Base-by-base conservation (phyloP, 1,284 basidiomycete species). In the Schizophyllum amplum region DNA sequence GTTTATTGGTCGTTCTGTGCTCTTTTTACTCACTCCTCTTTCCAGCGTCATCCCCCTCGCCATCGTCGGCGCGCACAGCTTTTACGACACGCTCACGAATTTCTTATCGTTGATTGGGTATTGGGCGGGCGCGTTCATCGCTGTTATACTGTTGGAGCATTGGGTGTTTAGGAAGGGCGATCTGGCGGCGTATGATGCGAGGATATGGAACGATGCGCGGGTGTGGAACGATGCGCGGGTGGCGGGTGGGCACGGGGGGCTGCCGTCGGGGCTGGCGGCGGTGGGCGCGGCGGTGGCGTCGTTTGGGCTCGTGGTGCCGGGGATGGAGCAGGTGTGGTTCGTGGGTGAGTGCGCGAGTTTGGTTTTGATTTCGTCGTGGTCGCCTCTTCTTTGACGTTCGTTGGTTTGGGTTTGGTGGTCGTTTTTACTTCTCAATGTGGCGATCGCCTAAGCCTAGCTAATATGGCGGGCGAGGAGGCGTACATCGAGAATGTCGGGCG, bases 31-130 rank as follows among this genome's bases (percentile, higher is more conserved):
- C 50, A 58, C 21, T 42, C 53, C 21, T 58, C 51, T 50, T 13
- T 22, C 48, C 9, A 67, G 66, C 25, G 63, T 67, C 15, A 65
- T 84, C 17, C 79, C 82, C 1, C 62, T 84, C 24, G 71, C 83
- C 4, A 82, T 84, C 53, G 76, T 78, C 23, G 82, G 82, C 24
- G 72, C 80, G 5, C 78, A 80, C 64, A 74, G 64, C 55, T 84
- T 84, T 67, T 82, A 83, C 63, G 60, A 68, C 21, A 70, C 83
- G 1, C 75, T 84, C 51, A 75, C 73, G 33, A 73, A 85, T 68
- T 83, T 84, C 68, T 75, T 84, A 20, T 77, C 78, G 24, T 68
- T 84, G 27, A 82, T 84, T 55, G 82, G 79, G 9, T 84, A 84
- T 68, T 84, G 82, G 82, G 72, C 73, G 27, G 67, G 75, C 60